Evolutionary conservation across 148 eudicot species (phyloP).

Genomic region (Hydrangea macrophylla): DNA sequence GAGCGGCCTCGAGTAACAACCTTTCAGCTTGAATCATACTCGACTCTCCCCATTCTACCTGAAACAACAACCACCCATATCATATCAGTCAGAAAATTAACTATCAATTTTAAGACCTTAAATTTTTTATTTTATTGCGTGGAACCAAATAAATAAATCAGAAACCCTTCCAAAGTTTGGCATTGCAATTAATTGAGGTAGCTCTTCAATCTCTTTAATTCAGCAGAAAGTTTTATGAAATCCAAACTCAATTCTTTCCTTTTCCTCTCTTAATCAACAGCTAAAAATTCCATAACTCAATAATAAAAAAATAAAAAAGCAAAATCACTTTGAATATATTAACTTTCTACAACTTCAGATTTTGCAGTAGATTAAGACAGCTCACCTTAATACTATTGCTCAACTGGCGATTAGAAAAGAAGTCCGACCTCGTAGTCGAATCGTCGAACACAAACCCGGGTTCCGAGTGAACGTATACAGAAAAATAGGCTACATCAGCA

Average conservation of each 20-base stretch:
- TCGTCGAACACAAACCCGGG: conserved; percentile 91
- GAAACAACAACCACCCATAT: conserved; percentile 21
- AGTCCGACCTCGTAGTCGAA: conserved; percentile 63
- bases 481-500: conserved; percentile 59
- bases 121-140: neutral
- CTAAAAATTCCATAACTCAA: conserved; percentile 10
- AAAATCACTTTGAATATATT: neutral
- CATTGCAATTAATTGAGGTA: neutral
- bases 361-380: neutral
- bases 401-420: conserved; percentile 74
- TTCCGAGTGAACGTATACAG: conserved; percentile 78
- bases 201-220: neutral
- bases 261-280: neutral
- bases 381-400: conserved; percentile 75
- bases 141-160: neutral
- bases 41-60: conserved; percentile 98
- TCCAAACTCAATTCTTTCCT: neutral
- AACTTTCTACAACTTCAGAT: neutral
- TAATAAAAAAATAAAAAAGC: neutral
- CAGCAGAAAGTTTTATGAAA: neutral
- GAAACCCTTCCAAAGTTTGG: too few relatives aligned
- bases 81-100: conserved; percentile 9
- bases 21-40: conserved; percentile 96
- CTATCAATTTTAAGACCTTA: neutral
- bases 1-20: conserved; percentile 74